A percentile compares a stretch with the other conserved stretches of the same genome.
These are phyloP conservation scores for Calocybe gangraenosa DNA, from an alignment of 768 basidiomycete species.

Conservation along the genomic window DNA sequence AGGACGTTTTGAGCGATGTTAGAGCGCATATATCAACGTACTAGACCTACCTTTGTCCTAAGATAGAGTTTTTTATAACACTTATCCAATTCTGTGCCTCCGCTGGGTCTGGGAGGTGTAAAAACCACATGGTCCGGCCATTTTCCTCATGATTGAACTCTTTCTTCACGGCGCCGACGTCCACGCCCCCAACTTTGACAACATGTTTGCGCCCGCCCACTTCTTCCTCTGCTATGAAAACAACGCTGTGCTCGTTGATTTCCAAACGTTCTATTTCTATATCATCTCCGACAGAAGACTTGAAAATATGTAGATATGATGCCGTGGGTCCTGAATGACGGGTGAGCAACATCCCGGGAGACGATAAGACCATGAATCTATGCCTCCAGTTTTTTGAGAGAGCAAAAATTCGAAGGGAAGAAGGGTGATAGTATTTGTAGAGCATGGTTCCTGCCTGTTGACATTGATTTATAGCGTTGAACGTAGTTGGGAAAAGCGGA, in stretches of 20 bases:
- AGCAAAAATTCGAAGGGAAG: conserved; percentile 68
- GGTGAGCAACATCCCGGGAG: conserved; percentile 36
- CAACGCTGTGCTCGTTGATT: conserved; percentile 73
- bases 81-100: conserved; percentile 78
- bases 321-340: conserved; percentile 33
- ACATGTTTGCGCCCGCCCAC: conserved; percentile 46
- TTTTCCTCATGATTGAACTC: conserved; percentile 43
- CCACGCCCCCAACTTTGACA: conserved; percentile 64
- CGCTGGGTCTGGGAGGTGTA: conserved; percentile 56
- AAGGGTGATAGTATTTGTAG: conserved; percentile 67
- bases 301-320: conserved; percentile 74
- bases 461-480: conserved; percentile 47
- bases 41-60: conserved; percentile 57
- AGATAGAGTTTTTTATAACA: conserved; percentile 66
- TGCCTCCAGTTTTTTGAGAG: conserved; percentile 71
- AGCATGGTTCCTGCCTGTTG: conserved; percentile 47
- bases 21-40: neutral
- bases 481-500: conserved; percentile 63
- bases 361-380: conserved; percentile 57
- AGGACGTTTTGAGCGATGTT: neutral
- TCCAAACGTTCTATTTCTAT: conserved; percentile 70
- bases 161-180: conserved; percentile 46
- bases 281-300: conserved; percentile 52
- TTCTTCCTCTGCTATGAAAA: conserved; percentile 65
- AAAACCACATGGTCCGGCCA: conserved; percentile 60